Base-by-base conservation (phyloP, 192 early-diverging fungal species). In the Linnemannia zychae region DNA sequence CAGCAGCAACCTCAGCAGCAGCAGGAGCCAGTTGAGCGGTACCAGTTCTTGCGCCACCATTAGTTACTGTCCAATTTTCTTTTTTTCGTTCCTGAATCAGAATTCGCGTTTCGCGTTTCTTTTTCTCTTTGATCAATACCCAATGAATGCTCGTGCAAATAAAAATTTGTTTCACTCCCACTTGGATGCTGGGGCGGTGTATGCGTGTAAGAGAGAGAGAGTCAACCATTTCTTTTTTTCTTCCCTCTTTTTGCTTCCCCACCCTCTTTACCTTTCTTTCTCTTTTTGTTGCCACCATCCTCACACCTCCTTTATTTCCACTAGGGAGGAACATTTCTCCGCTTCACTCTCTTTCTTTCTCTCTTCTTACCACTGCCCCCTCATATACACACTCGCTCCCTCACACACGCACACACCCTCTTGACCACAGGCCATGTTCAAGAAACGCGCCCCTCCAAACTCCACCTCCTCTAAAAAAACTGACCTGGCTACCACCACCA, bases 371-470 rank as follows among this genome's bases (percentile, higher is more conserved):
- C n/a, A n/a, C 37, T n/a, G 1, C 67, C 22, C 33, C 44, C 38
- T 16, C 13, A 15, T 36, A 44, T 3, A 44, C 40, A 44, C 40
- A 44, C 69, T 17, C 22, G 2, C 28, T 24, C 20, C 37, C 24
- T 48, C 24, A 28, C 28, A 31, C 13, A n/a, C 15, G 24, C 24
- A 24, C 9, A n/a, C 18, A 17, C 70, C 24, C 37, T 49, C 40
- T 24, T n/a, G n/a, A n/a, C 28, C 22, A n/a, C 28, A 38, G 22
- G 9, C 52, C 50, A 78, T 84, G 82, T 84, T 84, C 81, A 82
- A 82, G 47, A 84, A 84, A 48, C 81, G 81, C 18, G 49, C 76
- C 4, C 71, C 76, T 34, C 31, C 33, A n/a, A n/a, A n/a, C n/a
- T n/a, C n/a, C n/a, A n/a, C n/a, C 9, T 3, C 40, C 28, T 63